phyloP scores from a whole-genome alignment of 2,329 filamentous ascomycete genomes.

The Sclerotinia spermophila region DNA sequence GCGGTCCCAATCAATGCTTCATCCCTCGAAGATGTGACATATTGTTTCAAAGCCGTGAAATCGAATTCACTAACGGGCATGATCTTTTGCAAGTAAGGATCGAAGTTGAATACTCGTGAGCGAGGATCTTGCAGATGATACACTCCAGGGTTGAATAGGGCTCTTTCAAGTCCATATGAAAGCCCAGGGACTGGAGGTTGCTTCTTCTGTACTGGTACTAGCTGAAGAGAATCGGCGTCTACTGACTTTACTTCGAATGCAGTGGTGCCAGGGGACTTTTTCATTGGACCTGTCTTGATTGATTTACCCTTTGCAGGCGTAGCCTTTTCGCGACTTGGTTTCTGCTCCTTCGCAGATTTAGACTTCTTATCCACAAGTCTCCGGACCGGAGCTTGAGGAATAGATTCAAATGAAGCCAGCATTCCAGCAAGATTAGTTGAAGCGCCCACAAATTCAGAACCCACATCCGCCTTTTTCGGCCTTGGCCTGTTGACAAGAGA shows the following conservation, averaged over 20 bases:
- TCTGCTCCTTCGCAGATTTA: not conserved
- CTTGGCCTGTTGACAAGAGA: constrained; percentile 7
- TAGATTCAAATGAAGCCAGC: constrained; percentile 13
- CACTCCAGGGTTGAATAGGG: constrained; percentile 93
- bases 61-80: constrained; percentile 95
- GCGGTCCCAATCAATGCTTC: constrained; percentile 66
- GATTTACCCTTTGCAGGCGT: not conserved
- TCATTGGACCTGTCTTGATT: constrained; percentile 13
- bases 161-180: constrained; percentile 42
- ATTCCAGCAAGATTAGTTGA: constrained; percentile 6
- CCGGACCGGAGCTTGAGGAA: not conserved
- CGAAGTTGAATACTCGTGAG: constrained; percentile 91
- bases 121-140: constrained; percentile 87
- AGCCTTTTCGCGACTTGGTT: not conserved
- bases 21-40: constrained; percentile 90
- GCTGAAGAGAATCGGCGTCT: constrained; percentile 28
- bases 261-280: not conserved
- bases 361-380: not conserved
- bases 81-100: constrained; percentile 87
- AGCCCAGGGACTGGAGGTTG: constrained; percentile 35
- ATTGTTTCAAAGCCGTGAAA: constrained; percentile 78
- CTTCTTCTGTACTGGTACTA: constrained; percentile 31
- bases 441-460: not conserved
- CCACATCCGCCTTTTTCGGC: not conserved
- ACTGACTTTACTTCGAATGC: constrained; percentile 33